These are phyloP conservation scores for Astrocystis sublimbata DNA, from an alignment of 495 filamentous ascomycete genomes.

Conservation along the genomic window DNA sequence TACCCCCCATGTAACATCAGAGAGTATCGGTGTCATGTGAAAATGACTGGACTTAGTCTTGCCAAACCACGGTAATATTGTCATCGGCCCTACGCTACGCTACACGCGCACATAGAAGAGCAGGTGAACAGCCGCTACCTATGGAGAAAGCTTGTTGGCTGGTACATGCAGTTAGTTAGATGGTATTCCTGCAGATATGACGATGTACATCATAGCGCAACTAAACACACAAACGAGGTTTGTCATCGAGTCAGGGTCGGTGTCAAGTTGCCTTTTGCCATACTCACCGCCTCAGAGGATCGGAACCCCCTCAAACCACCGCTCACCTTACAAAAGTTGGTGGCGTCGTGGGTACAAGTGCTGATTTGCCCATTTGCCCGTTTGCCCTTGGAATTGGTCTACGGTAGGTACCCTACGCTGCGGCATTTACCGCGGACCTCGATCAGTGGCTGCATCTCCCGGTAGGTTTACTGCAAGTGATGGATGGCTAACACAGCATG, in stretches of 20 bases:
- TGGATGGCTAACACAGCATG: background rate
- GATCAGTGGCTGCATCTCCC: conserved; percentile 1
- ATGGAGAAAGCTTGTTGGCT: background rate
- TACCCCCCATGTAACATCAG: background rate
- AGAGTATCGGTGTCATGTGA: conserved; percentile 4
- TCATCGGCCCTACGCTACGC: background rate
- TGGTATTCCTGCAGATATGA: no score
- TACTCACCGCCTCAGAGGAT: background rate
- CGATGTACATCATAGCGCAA: background rate
- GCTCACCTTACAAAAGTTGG: background rate
- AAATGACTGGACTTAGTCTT: background rate
- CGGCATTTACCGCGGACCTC: conserved; percentile 13
- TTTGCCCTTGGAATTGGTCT: background rate
- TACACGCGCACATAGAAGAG: background rate
- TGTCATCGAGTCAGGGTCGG: background rate
- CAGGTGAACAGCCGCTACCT: conserved; percentile 6
- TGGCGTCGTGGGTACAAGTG: background rate
- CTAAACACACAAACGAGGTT: background rate
- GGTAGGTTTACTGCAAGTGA: conserved; percentile 11
- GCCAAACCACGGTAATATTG: background rate
- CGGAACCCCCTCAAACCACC: background rate
- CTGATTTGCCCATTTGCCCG: no score
- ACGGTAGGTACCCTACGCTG: no score
- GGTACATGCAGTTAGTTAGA: background rate
- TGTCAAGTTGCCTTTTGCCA: background rate